Evolutionary conservation across 164 flowering plant species (phyloP).

Genomic region (Taxillus chinensis): DNA sequence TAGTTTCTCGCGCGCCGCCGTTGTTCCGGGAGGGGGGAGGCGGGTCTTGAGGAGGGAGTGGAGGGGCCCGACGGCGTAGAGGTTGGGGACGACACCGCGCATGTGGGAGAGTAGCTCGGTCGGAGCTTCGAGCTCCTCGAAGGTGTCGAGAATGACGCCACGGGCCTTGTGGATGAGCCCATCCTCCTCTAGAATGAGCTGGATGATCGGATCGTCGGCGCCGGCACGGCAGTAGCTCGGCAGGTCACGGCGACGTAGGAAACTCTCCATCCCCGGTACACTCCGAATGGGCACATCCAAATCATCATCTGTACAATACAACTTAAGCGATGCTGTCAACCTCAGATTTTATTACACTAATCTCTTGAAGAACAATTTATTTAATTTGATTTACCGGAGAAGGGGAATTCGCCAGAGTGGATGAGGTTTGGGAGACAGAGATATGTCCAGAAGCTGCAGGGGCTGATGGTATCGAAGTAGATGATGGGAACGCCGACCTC

Average conservation of each 20-base stretch:
- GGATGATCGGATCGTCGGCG: neutral
- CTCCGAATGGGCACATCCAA: constrained; percentile 4
- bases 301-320: neutral
- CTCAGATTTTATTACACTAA: no score
- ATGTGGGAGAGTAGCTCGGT: neutral
- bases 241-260: constrained; percentile 12
- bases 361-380: no score
- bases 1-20: neutral
- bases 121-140: constrained; percentile 4
- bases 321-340: neutral
- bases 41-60: neutral
- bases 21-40: neutral
- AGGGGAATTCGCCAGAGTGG: neutral
- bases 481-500: neutral
- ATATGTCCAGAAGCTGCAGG: neutral
- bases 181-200: neutral
- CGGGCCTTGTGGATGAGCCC: neutral
- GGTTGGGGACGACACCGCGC: constrained; percentile 1
- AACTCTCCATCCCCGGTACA: constrained; percentile 9
- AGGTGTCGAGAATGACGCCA: constrained; percentile 16
- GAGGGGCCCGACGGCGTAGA: neutral
- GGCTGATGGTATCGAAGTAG: neutral
- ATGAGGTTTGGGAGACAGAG: neutral
- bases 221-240: constrained; percentile 8
- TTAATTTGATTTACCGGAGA: neutral